A percentile compares a stretch with the other conserved stretches of the same genome.
These are phyloP conservation scores for Bathelium albidoporum DNA, from an alignment of 495 filamentous ascomycete species.

Conservation along the genomic window DNA sequence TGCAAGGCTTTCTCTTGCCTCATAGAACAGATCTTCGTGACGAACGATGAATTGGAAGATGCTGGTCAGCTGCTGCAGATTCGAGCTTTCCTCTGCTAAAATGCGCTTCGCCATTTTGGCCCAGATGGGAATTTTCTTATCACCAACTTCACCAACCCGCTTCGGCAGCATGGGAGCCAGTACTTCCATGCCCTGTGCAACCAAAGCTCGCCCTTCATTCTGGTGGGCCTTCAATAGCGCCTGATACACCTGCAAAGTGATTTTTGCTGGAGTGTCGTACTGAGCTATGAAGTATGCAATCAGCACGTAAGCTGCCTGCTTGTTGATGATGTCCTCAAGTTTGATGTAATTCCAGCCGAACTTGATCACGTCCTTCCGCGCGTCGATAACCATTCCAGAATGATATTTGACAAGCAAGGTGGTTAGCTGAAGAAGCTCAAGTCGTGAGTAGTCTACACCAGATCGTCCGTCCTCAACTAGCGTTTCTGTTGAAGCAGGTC, in stretches of 20 bases:
- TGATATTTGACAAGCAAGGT: constrained; percentile 94
- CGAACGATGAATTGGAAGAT: constrained; percentile 95
- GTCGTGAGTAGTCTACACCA: constrained; percentile 87
- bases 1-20: constrained; percentile 82
- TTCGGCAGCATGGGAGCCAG: constrained; percentile 90
- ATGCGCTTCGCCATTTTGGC: constrained; percentile 85
- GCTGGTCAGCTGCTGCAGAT: constrained; percentile 89
- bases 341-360: constrained; percentile 98
- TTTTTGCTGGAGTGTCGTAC: constrained; percentile 93
- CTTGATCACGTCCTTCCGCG: constrained; percentile 96
- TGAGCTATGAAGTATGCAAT: constrained; percentile 96
- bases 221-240: constrained; percentile 85
- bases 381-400: constrained; percentile 68
- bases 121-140: constrained; percentile 66
- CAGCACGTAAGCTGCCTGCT: constrained; percentile 93
- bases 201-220: constrained; percentile 83
- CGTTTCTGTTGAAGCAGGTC: constrained; percentile 65
- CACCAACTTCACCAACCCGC: constrained; percentile 41
- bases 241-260: constrained; percentile 87
- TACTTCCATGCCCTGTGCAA: constrained; percentile 88
- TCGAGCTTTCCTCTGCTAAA: constrained; percentile 88
- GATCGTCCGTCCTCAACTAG: constrained; percentile 75
- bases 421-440: constrained; percentile 91
- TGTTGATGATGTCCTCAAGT: constrained; percentile 97
- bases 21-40: constrained; percentile 88